Evolutionary conservation across 495 filamentous ascomycete species (phyloP), one percentile per base, ranked within the genome.

Genomic region (Xylaria bambusicola): DNA sequence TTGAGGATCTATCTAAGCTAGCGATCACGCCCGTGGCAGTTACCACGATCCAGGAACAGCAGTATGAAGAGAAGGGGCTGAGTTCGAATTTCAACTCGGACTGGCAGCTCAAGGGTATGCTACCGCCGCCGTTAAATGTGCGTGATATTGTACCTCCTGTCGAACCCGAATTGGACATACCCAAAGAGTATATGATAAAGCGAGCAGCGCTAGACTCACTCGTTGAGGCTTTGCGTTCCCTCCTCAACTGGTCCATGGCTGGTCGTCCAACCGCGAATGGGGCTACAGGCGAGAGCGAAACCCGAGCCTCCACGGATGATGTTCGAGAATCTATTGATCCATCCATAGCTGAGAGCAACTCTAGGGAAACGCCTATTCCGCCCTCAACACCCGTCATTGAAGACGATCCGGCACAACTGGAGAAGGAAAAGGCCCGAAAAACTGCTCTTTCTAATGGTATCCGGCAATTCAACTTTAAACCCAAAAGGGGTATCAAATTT

Each of bases 381-480:
- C 84, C 85, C 9, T 88, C 89, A 9, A 93, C 92, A 0, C 90
- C 92, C 6, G 62, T 89, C 6, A 70, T 88, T 1, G 91, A 95
- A 56, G 94, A 98, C 67, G 95, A 99, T 62, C 92, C 92, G 1
- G 89, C 82, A 42, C 86, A 98, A 67, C 80, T 99, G 29, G 94
- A 97, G 67, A 95, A 88, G 70, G 91, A 89, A 51, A 98, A 97
- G 77, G 89, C 91, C 60, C 82, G 88, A 41, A 99, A 99, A 76
- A 98, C 91, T 26, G 93, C 93, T 3, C 77, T 97, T 56, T 88
- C 85, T 40, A 93, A 95, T 62, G 91, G 88, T 1, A 87, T 97
- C 62, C 87, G 88, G 40, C 89, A 91, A 57, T 99, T 99, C 79
- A 99, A 99, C 69, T 98, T 91, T 81, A 99, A 99, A 69, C 91